A percentile compares a stretch with the other conserved stretches of the same genome.
These are phyloP conservation scores for Avena atlantica DNA, from an alignment of 176 grass and related monocot genomes.

Conservation along the genomic window DNA sequence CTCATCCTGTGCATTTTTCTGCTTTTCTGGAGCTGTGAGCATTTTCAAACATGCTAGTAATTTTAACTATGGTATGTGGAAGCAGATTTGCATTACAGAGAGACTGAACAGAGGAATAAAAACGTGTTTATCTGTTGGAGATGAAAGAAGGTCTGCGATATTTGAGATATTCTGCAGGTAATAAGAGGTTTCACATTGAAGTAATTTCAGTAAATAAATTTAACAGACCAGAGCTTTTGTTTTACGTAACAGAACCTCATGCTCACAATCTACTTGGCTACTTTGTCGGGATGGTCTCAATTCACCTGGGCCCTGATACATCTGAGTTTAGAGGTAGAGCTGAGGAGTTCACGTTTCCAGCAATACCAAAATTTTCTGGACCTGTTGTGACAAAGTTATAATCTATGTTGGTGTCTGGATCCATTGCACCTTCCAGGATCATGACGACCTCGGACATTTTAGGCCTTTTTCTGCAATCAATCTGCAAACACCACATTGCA, in stretches of 20 bases:
- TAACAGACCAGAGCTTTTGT: neutral
- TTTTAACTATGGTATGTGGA: neutral
- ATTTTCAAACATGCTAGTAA: neutral
- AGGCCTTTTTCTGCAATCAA: constrained; percentile 50
- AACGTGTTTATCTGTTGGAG: neutral
- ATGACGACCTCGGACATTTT: constrained; percentile 58
- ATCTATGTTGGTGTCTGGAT: constrained; percentile 31
- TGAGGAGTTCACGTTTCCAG: constrained; percentile 15
- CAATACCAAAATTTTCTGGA: neutral
- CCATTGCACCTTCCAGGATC: constrained; percentile 51
- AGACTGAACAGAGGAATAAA: neutral
- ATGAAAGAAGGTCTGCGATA: neutral
- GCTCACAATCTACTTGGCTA: neutral
- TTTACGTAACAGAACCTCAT: neutral
- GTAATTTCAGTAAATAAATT: neutral
- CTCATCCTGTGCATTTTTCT: neutral
- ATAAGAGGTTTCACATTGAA: neutral
- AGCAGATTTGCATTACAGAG: neutral
- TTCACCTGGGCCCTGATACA: constrained; percentile 48
- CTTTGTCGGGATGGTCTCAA: neutral
- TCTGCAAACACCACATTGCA: constrained; percentile 65
- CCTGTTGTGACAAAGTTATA: constrained; percentile 32
- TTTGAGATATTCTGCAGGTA: too few species aligned
- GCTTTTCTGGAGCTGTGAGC: neutral
- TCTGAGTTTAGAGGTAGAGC: constrained; percentile 23